phyloP scores from a whole-genome alignment of 352 stramenopile species.

The Pythium chondricola region DNA sequence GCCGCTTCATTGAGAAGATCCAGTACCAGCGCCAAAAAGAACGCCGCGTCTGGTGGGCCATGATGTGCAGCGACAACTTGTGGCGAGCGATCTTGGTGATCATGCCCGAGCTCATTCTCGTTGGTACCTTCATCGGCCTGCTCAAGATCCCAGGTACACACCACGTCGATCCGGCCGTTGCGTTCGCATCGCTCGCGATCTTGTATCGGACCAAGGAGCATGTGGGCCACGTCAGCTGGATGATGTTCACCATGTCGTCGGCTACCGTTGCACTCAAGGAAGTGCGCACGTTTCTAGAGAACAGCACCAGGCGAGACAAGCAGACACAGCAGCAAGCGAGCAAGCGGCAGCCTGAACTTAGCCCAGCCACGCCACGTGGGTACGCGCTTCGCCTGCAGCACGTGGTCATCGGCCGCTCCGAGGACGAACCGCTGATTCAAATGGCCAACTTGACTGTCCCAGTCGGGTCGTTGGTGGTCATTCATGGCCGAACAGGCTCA shows the following conservation, averaged over 20 bases:
- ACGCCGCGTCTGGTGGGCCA: background rate
- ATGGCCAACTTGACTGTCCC: constrained; percentile 2
- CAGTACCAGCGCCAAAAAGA: constrained; percentile 4
- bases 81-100: background rate
- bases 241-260: background rate
- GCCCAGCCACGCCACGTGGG: too few species aligned
- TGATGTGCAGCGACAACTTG: background rate
- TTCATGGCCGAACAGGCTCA: constrained; percentile 16
- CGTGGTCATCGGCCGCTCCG: background rate
- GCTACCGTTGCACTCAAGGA: constrained; percentile 2
- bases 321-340: background rate
- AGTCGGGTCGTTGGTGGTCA: constrained; percentile 18
- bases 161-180: constrained; percentile 3
- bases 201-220: background rate
- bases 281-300: constrained; percentile 1
- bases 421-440: constrained; percentile 5
- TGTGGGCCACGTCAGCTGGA: background rate
- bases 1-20: constrained; percentile 5
- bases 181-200: constrained; percentile 7
- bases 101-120: background rate
- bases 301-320: background rate
- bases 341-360: background rate
- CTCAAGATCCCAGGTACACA: background rate
- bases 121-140: background rate
- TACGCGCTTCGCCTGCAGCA: background rate